Evolutionary conservation across 176 grass and related monocot genomes (phyloP).

Genomic region (bread wheat (Triticum aestivum)): IWGSC_CS_RefSeq_v2.1 NC_057802.1:311707122-311707621

Average conservation of each 20-base stretch:
- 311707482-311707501: neutral
- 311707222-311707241: slow-evolving; percentile 61
- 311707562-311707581: neutral
- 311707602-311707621: no score
- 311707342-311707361: slow-evolving; percentile 67
- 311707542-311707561: neutral
- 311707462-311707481: slow-evolving; percentile 19
- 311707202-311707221: slow-evolving; percentile 17
- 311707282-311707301: slow-evolving; percentile 79
- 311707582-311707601: no score
- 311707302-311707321: slow-evolving; percentile 94
- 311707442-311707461: slow-evolving; percentile 10
- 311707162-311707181: neutral
- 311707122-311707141: slow-evolving; percentile 29
- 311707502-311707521: neutral
- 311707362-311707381: slow-evolving; percentile 93
- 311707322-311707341: slow-evolving; percentile 90
- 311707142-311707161: neutral
- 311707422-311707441: slow-evolving; percentile 31
- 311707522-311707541: neutral
- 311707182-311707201: neutral
- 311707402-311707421: slow-evolving; percentile 88
- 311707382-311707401: slow-evolving; percentile 69
- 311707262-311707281: slow-evolving; percentile 74
- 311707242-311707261: slow-evolving; percentile 77